A percentile compares a stretch with the other conserved stretches of the same genome.
phyloP scores from a whole-genome alignment of 257 asterid genomes.

The Fraxinus excelsior region DNA sequence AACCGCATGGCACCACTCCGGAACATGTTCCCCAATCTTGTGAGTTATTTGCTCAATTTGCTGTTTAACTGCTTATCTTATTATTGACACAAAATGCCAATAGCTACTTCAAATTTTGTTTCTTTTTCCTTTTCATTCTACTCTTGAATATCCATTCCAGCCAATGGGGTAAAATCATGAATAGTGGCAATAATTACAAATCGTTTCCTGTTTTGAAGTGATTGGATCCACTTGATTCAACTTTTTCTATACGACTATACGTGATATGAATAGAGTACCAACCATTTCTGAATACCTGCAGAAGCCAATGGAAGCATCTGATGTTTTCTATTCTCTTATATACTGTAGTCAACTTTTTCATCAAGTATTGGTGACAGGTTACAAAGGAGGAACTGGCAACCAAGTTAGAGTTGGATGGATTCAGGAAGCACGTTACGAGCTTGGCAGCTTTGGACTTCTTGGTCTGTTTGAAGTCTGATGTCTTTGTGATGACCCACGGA shows the following conservation, averaged over 20 bases:
- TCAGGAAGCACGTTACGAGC: slow-evolving; percentile 96
- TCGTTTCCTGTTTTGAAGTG: neutral
- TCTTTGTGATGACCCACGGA: slow-evolving; percentile 98
- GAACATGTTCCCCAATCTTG: slow-evolving; percentile 99
- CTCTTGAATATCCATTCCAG: too few species aligned
- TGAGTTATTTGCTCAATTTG: slow-evolving; percentile 37
- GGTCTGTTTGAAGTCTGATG: slow-evolving; percentile 95
- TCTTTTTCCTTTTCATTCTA: neutral
- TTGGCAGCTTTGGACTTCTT: slow-evolving; percentile 97
- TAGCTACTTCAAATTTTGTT: neutral
- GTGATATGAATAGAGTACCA: neutral
- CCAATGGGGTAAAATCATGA: neutral
- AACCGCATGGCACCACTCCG: slow-evolving; percentile 99
- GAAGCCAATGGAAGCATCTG: neutral
- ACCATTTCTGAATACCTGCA: neutral
- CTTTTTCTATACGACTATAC: neutral
- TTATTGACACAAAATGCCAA: neutral
- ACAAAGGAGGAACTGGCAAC: slow-evolving; percentile 91
- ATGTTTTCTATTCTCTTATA: neutral
- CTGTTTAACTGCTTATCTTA: neutral
- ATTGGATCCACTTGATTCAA: neutral
- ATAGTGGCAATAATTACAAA: neutral
- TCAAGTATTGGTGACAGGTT: slow-evolving; percentile 52
- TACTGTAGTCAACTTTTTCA: neutral
- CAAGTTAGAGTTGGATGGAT: slow-evolving; percentile 74